A percentile compares a stretch with the other conserved stretches of the same genome.
These are phyloP conservation scores for Fusarium stilboides DNA, from an alignment of 2,329 filamentous ascomycete species.

Conservation along the genomic window DNA sequence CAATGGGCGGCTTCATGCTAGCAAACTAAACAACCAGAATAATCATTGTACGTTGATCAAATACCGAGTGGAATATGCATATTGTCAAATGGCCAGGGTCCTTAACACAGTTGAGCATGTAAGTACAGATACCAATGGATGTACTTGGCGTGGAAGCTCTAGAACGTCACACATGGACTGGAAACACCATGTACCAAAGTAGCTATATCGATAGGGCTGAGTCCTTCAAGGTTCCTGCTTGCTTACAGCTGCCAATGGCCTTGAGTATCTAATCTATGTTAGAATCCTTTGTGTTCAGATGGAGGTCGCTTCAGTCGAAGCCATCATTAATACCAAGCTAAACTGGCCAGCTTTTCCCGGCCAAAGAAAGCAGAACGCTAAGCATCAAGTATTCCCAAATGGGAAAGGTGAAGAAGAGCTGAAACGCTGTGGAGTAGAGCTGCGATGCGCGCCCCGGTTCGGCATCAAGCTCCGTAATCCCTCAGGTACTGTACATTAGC, in stretches of 20 bases:
- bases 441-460: conserved; percentile 27
- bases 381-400: conserved; percentile 6
- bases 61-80: not conserved
- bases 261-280: not conserved
- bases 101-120: not conserved
- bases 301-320: not conserved
- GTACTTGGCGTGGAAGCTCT: not conserved
- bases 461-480: conserved; percentile 30
- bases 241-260: not conserved
- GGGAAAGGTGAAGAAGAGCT: conserved; percentile 41
- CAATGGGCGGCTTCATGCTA: not conserved
- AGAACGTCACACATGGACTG: conserved; percentile 8
- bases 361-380: not conserved
- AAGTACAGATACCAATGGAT: not conserved
- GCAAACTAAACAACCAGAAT: not conserved
- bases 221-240: not conserved
- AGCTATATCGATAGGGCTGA: conserved; percentile 13
- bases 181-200: not conserved
- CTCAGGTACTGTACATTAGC: conserved; percentile 36
- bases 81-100: not conserved
- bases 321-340: not conserved
- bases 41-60: not conserved
- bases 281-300: no score
- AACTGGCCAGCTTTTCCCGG: not conserved
- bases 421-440: conserved; percentile 46